Base-by-base conservation (phyloP, 805 yeast species). In the Saccharomycopsis schoenii region DNA sequence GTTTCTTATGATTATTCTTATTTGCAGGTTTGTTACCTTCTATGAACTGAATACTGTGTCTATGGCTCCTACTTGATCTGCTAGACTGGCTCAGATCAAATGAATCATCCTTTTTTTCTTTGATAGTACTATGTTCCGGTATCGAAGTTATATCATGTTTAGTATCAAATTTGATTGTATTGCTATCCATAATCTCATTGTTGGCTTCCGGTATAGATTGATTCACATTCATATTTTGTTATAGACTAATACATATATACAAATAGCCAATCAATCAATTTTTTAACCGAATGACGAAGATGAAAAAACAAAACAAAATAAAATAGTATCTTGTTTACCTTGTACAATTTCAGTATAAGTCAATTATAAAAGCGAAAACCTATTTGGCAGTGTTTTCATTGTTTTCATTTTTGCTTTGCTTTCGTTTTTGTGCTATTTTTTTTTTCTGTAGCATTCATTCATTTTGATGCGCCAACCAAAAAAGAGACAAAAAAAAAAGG, bases 401-500 rank as follows among this genome's bases (percentile, higher is more conserved):
- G 50, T 42, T 42, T 19, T 42, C 17, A 42, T 15, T 42, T 42
- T 42, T 42, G 50, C 50, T 42, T 40, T 42, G 25, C 50, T 42
- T 42, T 42, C 21, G 25, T n/a, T 29, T 29, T 29, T 6, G 34
- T 29, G 6, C 34, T 42, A 42, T n/a, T 42, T 42, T 42, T 42
- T 24, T 42, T 42, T 17, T 12, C 17, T 42, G 21, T 37, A 9
- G 15, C 15, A 37, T 37, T 37, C 39, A 51, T n/a, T n/a, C 6
- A 4, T 15, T 37, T 37, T 37, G 47, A 56, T 37, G 41, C 39
- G 41, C 42, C 36, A 56, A 39, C 39, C 39, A 39, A 56, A 56
- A 56, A 56, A 56, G 37, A 56, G 47, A 34, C n/a, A 56, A 56
- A 56, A 39, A 55, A 55, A 40, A 40, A 40, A 56, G 12, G 24